Conservation (phyloP, 1,284 basidiomycete genomes). For the Erythrobasidium hasegawianum region DNA sequence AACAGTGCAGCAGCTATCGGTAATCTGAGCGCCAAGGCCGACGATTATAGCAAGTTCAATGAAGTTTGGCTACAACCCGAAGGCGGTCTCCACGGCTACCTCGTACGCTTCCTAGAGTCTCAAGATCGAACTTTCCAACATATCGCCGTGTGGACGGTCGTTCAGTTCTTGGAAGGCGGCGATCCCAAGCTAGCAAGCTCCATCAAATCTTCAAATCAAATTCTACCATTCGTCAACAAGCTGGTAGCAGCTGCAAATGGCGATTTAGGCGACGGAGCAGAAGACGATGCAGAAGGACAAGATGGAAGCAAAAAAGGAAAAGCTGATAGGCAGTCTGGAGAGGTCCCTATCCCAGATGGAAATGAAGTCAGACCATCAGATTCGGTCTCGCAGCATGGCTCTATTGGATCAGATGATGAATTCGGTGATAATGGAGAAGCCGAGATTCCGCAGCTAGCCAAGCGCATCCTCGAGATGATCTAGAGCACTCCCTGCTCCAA, state of each 20-base stretch:
- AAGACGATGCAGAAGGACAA: constrained; percentile 66
- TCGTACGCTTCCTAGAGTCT: constrained; percentile 89
- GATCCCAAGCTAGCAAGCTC: constrained; percentile 82
- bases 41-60: constrained; percentile 97
- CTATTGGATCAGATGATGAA: constrained; percentile 50
- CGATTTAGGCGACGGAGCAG: constrained; percentile 48
- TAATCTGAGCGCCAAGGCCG: constrained; percentile 92
- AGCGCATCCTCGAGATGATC: constrained; percentile 32
- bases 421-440: constrained; percentile 69
- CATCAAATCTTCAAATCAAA: constrained; percentile 73
- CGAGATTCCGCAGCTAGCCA: constrained; percentile 30
- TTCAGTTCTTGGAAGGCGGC: constrained; percentile 90
- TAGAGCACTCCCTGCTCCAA: no score
- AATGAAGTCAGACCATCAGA: constrained; percentile 56
- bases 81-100: constrained; percentile 91
- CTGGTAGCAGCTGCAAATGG: constrained; percentile 70
- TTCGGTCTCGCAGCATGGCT: constrained; percentile 72
- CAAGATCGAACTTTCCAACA: constrained; percentile 98
- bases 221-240: constrained; percentile 78
- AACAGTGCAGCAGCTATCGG: constrained; percentile 97
- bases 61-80: constrained; percentile 98
- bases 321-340: constrained; percentile 7
- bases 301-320: constrained; percentile 57
- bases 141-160: constrained; percentile 98
- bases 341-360: constrained; percentile 38